A percentile compares a stretch with the other conserved stretches of the same genome.
Conservation (phyloP, 1,284 basidiomycete genomes). For the Ceratobasidium sp. region DNA sequence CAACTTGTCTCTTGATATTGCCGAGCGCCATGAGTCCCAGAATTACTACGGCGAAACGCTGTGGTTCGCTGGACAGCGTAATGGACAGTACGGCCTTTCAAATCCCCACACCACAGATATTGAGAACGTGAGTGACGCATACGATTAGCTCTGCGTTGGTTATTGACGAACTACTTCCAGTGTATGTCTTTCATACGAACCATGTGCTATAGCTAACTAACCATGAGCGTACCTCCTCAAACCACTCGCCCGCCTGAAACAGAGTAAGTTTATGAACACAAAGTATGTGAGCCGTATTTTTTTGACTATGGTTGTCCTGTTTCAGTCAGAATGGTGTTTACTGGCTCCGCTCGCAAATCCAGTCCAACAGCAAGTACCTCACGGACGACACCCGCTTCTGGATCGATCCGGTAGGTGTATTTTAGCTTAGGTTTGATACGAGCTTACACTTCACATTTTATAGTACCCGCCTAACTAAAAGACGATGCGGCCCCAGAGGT, state of each 20-base stretch:
- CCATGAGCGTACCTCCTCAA: neutral
- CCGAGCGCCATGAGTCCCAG: slow-evolving; percentile 5
- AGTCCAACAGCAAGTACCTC: slow-evolving; percentile 11
- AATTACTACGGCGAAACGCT: neutral
- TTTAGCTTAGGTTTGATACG: neutral
- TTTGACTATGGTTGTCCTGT: neutral
- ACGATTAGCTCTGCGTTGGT: too few species aligned
- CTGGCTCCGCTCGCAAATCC: slow-evolving; percentile 15
- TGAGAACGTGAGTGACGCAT: neutral
- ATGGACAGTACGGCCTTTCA: neutral
- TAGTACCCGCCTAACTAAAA: neutral
- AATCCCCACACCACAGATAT: slow-evolving; percentile 3
- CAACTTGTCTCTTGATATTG: slow-evolving; percentile 1
- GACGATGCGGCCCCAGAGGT: too few species aligned
- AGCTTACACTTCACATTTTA: neutral
- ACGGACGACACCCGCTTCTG: slow-evolving; percentile 11
- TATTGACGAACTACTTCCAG: neutral
- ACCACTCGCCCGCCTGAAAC: neutral
- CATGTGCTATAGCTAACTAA: neutral
- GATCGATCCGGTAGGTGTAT: neutral
- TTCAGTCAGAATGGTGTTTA: slow-evolving; percentile 8
- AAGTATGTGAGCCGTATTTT: neutral
- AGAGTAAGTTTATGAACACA: neutral
- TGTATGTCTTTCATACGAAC: neutral
- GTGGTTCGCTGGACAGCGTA: slow-evolving; percentile 6